These are phyloP conservation scores for Phytophthora podocarpi DNA, from an alignment of 352 stramenopile species.

Conservation along the genomic window DNA sequence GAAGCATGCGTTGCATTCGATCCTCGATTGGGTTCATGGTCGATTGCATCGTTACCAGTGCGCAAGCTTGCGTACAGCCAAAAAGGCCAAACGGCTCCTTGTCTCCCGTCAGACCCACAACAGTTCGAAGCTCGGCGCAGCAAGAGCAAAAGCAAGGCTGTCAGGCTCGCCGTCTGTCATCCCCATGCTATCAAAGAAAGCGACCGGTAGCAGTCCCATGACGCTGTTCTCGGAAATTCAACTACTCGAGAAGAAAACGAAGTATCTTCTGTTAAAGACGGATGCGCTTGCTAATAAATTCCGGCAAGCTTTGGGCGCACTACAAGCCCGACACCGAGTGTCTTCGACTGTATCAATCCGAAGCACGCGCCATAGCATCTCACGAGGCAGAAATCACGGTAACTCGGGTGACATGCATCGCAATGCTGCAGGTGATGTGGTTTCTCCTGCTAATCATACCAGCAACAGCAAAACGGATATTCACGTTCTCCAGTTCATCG, in stretches of 20 bases:
- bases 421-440: background rate
- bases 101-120: slow-evolving; percentile 4
- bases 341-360: slow-evolving; percentile 16
- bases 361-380: slow-evolving; percentile 22
- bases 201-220: slow-evolving; percentile 10
- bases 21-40: slow-evolving; percentile 62
- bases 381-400: slow-evolving; percentile 1
- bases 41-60: slow-evolving; percentile 52
- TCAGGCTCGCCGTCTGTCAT: background rate
- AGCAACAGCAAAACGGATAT: slow-evolving; percentile 21
- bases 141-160: background rate
- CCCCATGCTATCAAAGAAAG: slow-evolving; percentile 1
- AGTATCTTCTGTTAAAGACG: slow-evolving; percentile 55
- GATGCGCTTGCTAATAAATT: slow-evolving; percentile 43
- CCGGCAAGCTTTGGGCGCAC: slow-evolving; percentile 8
- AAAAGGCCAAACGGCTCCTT: slow-evolving; percentile 43
- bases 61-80: slow-evolving; percentile 37
- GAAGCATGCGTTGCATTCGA: slow-evolving; percentile 58
- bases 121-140: background rate
- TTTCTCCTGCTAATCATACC: background rate
- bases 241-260: slow-evolving; percentile 65
- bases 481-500: slow-evolving; percentile 50
- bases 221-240: slow-evolving; percentile 40
- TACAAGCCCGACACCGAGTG: slow-evolving; percentile 2
- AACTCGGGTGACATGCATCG: slow-evolving; percentile 5